Base-by-base conservation (phyloP, 768 basidiomycete species). In the Leucosporidium creatinivorum region DNA sequence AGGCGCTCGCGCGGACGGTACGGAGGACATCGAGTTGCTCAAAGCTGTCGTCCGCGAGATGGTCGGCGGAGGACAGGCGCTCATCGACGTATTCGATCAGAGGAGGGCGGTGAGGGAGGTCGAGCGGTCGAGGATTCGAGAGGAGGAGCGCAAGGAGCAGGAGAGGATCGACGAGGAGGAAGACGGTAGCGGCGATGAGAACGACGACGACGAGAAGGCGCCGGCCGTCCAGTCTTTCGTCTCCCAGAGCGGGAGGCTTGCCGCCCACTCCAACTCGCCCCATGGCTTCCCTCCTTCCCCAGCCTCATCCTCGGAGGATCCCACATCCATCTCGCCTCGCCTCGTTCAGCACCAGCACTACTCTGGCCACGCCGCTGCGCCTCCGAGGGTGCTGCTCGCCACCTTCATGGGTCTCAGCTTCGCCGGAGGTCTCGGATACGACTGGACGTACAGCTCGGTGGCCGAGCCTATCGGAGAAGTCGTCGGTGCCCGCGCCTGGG, bases 21-120 rank as follows among this genome's bases (percentile, higher is more conserved):
- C 21, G 67, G 86, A 87, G 13, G 91, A 92, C 7, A 77, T 93
- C 49, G 93, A 93, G 80, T 84, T 84, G 73, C 82, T 91, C 25
- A 91, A 92, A 75, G 70, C 72, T 4, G 82, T 90, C 47, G 80
- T 93, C 36, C 84, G 81, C 67, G 83, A 85, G 4, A 90, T 92
- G 78, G 87, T 89, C 68, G 84, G 83, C 2, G 91, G 89, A 1
- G 77, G 91, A 39, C 86, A 86, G 73, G 79, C 83, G 1, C 82
- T 93, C 49, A 77, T 92, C 15, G 78, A 79, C 31, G 86, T 87
- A 0, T 84, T 91, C 26, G 88, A 89, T 0, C 86, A 88, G 31
- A 89, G 90, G 0, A 84, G 85, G 25, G 85, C 83, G 12, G 58
- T 48, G 21, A 31, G 58, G 17, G 66, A 72, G 47, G 44, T 18